phyloP scores from a whole-genome alignment of 2,329 filamentous ascomycete species.

The Ophiostoma fasciatum region DNA sequence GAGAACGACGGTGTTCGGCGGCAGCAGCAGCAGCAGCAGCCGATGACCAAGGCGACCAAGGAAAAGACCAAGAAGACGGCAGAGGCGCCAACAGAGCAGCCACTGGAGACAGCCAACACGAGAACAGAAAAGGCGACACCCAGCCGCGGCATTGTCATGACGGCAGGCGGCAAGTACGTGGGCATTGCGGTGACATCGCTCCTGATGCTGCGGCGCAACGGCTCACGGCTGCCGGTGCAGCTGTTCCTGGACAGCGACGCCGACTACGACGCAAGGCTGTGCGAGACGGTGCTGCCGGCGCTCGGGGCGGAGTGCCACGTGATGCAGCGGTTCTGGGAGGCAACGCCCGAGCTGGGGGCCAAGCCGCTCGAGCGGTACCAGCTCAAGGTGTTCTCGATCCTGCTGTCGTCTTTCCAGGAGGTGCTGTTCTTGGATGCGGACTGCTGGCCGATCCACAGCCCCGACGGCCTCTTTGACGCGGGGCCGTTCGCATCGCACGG shows the following conservation, averaged over 20 bases:
- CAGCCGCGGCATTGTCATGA: conserved; percentile 34
- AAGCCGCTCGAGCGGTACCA: conserved; percentile 29
- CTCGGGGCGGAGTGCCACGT: conserved; percentile 20
- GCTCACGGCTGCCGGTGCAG: conserved; percentile 32
- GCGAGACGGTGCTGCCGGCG: conserved; percentile 16
- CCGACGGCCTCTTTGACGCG: conserved; percentile 29
- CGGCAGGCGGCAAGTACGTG: conserved; percentile 30
- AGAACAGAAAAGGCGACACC: not conserved
- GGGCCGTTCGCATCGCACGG: conserved; percentile 36
- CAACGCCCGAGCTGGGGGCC: conserved; percentile 6
- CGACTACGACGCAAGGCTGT: conserved; percentile 19
- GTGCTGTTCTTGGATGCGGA: conserved; percentile 45
- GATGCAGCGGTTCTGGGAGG: conserved; percentile 16
- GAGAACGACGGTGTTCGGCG: not conserved
- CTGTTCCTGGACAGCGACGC: conserved; percentile 20
- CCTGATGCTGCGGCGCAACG: conserved; percentile 34
- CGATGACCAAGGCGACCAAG: not conserved
- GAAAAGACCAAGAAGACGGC: not conserved
- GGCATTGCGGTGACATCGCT: conserved; percentile 34
- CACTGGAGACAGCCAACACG: no score
- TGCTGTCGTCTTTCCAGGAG: conserved; percentile 44
- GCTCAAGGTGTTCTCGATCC: conserved; percentile 39
- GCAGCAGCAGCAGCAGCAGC: not conserved
- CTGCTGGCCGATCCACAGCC: conserved; percentile 29
- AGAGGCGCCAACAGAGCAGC: no score